Percentiles rank a stretch among this genome's conserved stretches.
Conservation (phyloP, 2,329 filamentous ascomycete species). For the Ceratocystiopsis sp. region DNA sequence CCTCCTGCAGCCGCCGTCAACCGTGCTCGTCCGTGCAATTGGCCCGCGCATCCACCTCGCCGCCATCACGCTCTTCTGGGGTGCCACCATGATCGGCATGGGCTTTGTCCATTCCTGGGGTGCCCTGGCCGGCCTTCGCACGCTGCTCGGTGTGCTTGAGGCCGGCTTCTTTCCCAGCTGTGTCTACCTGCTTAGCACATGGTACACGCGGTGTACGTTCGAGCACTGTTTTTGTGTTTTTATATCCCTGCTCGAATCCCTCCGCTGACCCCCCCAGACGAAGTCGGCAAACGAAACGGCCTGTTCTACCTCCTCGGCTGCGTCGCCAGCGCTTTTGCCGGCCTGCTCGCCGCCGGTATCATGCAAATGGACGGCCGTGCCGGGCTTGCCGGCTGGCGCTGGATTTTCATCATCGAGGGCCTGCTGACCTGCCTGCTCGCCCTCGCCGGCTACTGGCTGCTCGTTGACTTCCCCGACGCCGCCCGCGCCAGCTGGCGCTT, state of each 20-base stretch:
- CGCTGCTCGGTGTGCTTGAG: conserved; percentile 35
- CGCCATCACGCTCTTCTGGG: conserved; percentile 37
- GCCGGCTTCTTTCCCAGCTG: conserved; percentile 39
- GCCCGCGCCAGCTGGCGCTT: not conserved
- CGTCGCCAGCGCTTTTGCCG: conserved; percentile 14
- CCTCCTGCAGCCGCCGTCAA: conserved; percentile 43
- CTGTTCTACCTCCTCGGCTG: conserved; percentile 16
- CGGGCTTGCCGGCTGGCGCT: conserved; percentile 29
- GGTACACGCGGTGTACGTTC: conserved; percentile 37
- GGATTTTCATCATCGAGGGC: conserved; percentile 23
- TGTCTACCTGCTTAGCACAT: conserved; percentile 42
- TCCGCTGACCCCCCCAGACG: conserved; percentile 14
- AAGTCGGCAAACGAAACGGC: conserved; percentile 41
- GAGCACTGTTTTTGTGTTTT: too few species aligned
- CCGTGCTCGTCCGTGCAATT: conserved; percentile 43
- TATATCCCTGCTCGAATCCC: too few species aligned
- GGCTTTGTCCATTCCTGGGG: conserved; percentile 7
- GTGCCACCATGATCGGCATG: conserved; percentile 7
- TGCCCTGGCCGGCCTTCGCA: conserved; percentile 15
- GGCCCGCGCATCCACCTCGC: conserved; percentile 45
- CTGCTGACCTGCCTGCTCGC: conserved; percentile 3
- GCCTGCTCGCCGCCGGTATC: conserved; percentile 12
- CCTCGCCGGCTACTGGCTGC: conserved; percentile 1
- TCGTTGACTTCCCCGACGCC: conserved; percentile 5
- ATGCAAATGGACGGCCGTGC: conserved; percentile 25